Evolutionary conservation across 1,139 yeast genomes (phyloP).

Genomic region (Suhomyces wounanorum): DNA sequence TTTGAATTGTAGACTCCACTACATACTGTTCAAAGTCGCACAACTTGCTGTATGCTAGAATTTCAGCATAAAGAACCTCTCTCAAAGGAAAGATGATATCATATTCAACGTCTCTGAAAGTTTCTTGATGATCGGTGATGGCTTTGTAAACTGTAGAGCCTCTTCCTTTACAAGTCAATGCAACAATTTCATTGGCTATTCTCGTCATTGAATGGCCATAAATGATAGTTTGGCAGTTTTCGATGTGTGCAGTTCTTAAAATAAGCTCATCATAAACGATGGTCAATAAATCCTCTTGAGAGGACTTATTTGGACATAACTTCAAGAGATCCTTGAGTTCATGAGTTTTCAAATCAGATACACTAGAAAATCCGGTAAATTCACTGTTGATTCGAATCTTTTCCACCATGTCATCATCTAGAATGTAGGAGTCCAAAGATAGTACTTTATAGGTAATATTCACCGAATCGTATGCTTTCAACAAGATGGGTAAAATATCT

Average conservation of each 20-base stretch:
- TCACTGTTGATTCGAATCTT: slow-evolving; percentile 30
- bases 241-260: slow-evolving; percentile 46
- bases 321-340: slow-evolving; percentile 30
- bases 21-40: slow-evolving; percentile 28
- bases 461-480: slow-evolving; percentile 25
- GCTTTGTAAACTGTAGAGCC: slow-evolving; percentile 65
- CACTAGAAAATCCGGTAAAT: slow-evolving; percentile 26
- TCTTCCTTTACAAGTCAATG: slow-evolving; percentile 87
- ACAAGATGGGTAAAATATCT: slow-evolving; percentile 24
- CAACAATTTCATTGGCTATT: slow-evolving; percentile 74
- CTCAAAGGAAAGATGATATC: slow-evolving; percentile 68
- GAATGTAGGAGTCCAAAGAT: slow-evolving; percentile 38
- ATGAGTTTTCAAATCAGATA: slow-evolving; percentile 11
- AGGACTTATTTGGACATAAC: slow-evolving; percentile 52
- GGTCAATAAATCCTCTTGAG: slow-evolving; percentile 61
- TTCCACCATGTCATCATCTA: slow-evolving; percentile 26
- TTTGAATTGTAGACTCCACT: slow-evolving; percentile 26
- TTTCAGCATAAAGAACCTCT: slow-evolving; percentile 70
- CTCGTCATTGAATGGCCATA: slow-evolving; percentile 84
- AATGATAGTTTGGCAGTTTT: slow-evolving; percentile 55
- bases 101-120: slow-evolving; percentile 31
- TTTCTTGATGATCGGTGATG: slow-evolving; percentile 48
- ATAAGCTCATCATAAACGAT: slow-evolving; percentile 54
- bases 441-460: slow-evolving; percentile 39
- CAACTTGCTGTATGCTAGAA: slow-evolving; percentile 52